Evolutionary conservation across 1,284 basidiomycete genomes (phyloP), one percentile per base, ranked within the genome.

Genomic region (Malassezia sp.): DNA sequence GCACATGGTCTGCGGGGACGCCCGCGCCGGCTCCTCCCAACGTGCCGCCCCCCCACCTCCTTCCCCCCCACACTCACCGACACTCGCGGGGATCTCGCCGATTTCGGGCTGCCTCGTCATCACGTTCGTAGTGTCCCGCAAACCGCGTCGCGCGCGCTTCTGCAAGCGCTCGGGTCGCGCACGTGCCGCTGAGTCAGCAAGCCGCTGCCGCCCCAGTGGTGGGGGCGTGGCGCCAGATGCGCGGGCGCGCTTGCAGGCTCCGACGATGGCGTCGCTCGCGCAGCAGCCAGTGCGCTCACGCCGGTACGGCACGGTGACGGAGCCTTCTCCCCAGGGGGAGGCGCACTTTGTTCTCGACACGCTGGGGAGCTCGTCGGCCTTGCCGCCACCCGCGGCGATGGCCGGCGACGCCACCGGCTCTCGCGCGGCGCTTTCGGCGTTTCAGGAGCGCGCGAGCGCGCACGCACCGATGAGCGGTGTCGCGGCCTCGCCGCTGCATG

Each of bases 91-190:
- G 22, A 50, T 50, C 34, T 45, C 17, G 1, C 43, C 38, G 9
- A 45, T 35, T 30, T 50, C 48, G 12, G 48, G 48, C 36, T 50
- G 48, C 32, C 48, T 38, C 26, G 42, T 32, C 48, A 50, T 50
- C 27, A 17, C 32, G 37, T 30, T 14, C 15, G 20, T n/a, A 32
- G 24, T n/a, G n/a, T n/a, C n/a, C n/a, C n/a, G n/a, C n/a, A n/a
- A n/a, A n/a, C n/a, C n/a, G n/a, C n/a, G n/a, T n/a, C n/a, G n/a
- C n/a, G n/a, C n/a, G n/a, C n/a, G n/a, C n/a, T n/a, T n/a, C n/a
- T n/a, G n/a, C n/a, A n/a, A n/a, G n/a, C n/a, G n/a, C n/a, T n/a
- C n/a, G n/a, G n/a, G n/a, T n/a, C n/a, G n/a, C n/a, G n/a, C n/a
- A n/a, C n/a, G n/a, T n/a, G n/a, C n/a, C n/a, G n/a, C n/a, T n/a